Base-by-base conservation (phyloP, 176 grass and related monocot species). In the Guadua angustifolia region DNA sequence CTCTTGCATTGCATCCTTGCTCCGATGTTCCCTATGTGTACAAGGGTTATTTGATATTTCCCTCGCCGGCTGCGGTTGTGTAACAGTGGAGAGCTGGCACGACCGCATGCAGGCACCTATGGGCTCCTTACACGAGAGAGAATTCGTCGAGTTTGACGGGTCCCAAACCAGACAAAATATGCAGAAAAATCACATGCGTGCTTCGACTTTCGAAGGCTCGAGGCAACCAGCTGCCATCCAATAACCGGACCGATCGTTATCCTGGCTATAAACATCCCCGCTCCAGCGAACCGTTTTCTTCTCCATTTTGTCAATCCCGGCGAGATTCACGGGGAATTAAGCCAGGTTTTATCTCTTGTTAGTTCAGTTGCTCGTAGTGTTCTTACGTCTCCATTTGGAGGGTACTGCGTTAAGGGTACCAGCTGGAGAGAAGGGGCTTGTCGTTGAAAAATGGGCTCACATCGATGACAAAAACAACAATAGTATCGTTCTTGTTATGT, bases 271-370 rank as follows among this genome's bases (percentile, higher is more conserved):
- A 77, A 77, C 71, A 42, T 35, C 43, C 43, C 50, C 14, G 22
- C 5, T 70, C 79, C 79, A 35, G 32, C 35, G 60, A 61, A 79
- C 47, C 47, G 32, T 33, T 50, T 79, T 15, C 43, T 65, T 36
- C 9, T 53, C 32, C 5, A 4, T 10, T 70, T 13, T 61, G 66
- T 69, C 3, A 78, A 72, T 80, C 56, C 38, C 21, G 46, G 65
- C 72, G 66, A 86, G 72, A 86, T 82, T 82, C 57, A 49, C 78
- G 72, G 88, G 61, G 7, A 71, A 77, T 22, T 15, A 47, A 44
- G 77, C 3, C 22, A 19, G 58, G 2, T 58, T 45, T 76, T n/a
- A 26, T 29, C 55, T 40, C 50, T 15, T 5, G 19, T 32, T 3
- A 14, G 15, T 9, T 79, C 44, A 9, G 49, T 69, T 19, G 24